A percentile compares a stretch with the other conserved stretches of the same genome.
Evolutionary conservation across 495 filamentous ascomycete species (phyloP).

Genomic region (Pseudevernia furfuracea): DNA sequence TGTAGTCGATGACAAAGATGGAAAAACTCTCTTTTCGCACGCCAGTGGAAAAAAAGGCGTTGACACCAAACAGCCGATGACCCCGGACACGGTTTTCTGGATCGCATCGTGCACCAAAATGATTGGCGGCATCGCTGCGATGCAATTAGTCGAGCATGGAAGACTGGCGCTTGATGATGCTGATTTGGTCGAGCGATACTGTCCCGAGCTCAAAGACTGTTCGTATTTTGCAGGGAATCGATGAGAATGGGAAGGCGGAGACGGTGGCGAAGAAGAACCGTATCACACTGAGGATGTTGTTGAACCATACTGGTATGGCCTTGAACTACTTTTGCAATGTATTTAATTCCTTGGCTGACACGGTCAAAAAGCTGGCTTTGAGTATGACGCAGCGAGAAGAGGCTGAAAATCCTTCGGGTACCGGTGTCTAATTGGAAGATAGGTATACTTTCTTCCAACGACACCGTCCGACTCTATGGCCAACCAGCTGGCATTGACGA

Average conservation of each 20-base stretch:
- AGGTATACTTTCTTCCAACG: conserved; percentile 47
- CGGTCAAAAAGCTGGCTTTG: conserved; percentile 35
- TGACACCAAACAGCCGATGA: conserved; percentile 38
- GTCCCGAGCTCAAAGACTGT: too few relatives aligned
- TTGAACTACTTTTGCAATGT: conserved; percentile 25
- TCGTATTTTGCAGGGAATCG: conserved; percentile 21
- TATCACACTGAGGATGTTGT: conserved; percentile 56
- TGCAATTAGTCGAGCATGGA: conserved; percentile 56
- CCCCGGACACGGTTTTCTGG: conserved; percentile 48
- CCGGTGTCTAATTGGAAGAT: neutral
- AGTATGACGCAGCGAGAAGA: conserved; percentile 6
- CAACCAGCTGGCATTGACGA: conserved; percentile 35
- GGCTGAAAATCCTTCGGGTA: too few relatives aligned
- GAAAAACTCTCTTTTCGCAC: conserved; percentile 41
- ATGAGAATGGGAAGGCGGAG: conserved; percentile 32
- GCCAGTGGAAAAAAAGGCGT: conserved; percentile 41
- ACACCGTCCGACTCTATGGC: conserved; percentile 28
- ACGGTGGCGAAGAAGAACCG: conserved; percentile 44
- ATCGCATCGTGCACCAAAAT: conserved; percentile 56
- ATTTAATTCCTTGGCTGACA: neutral
- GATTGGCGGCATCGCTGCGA: conserved; percentile 46
- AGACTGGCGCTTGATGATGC: conserved; percentile 45
- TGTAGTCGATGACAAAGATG: conserved; percentile 42
- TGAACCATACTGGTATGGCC: conserved; percentile 43
- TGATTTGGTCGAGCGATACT: conserved; percentile 33